These are phyloP conservation scores for Helotiales sp. DNA, from an alignment of 2,329 filamentous ascomycete genomes.

Conservation along the genomic window DNA sequence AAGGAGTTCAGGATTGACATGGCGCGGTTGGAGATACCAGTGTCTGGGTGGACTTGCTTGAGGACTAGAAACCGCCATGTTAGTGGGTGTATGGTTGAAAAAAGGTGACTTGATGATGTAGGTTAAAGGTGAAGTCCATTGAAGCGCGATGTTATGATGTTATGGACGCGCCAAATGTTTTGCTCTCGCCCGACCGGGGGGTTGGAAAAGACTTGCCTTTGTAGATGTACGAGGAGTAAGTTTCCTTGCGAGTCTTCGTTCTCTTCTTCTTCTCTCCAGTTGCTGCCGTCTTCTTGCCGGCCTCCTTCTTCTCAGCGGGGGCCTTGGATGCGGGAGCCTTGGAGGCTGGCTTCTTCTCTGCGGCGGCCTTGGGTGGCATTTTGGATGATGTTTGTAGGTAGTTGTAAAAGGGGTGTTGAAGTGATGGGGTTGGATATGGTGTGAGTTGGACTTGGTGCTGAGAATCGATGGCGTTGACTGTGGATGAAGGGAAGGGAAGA, in stretches of 20 bases:
- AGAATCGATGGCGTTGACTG: slow-evolving; percentile 1
- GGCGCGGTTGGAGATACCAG: slow-evolving; percentile 99
- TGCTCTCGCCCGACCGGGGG: slow-evolving; percentile 32
- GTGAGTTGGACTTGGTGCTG: slow-evolving; percentile 9
- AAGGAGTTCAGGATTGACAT: slow-evolving; percentile 99
- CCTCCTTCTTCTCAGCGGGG: slow-evolving; percentile 98
- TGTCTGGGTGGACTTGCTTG: slow-evolving; percentile 99
- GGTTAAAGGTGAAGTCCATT: slow-evolving; percentile 12
- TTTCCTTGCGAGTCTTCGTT: slow-evolving; percentile 99
- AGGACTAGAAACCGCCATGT: slow-evolving; percentile 67
- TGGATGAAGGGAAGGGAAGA: slow-evolving; percentile 12
- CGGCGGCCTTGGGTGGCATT: slow-evolving; percentile 94
- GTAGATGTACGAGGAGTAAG: slow-evolving; percentile 99
- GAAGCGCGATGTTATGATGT: slow-evolving; percentile 17
- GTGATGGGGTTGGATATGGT: slow-evolving; percentile 39
- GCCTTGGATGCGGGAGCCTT: slow-evolving; percentile 88
- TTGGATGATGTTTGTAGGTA: slow-evolving; percentile 49
- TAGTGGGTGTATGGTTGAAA: slow-evolving; percentile 44
- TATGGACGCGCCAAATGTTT: slow-evolving; percentile 29
- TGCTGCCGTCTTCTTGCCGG: slow-evolving; percentile 98
- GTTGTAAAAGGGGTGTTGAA: slow-evolving; percentile 39
- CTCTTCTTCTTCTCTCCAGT: slow-evolving; percentile 99
- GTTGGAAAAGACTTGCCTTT: slow-evolving; percentile 74
- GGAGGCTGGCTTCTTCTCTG: slow-evolving; percentile 98
- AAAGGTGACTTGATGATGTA: slow-evolving; percentile 31